These are phyloP conservation scores for Aspergillus transmontanensis DNA, from an alignment of 2,329 filamentous ascomycete species.

Conservation along the genomic window DNA sequence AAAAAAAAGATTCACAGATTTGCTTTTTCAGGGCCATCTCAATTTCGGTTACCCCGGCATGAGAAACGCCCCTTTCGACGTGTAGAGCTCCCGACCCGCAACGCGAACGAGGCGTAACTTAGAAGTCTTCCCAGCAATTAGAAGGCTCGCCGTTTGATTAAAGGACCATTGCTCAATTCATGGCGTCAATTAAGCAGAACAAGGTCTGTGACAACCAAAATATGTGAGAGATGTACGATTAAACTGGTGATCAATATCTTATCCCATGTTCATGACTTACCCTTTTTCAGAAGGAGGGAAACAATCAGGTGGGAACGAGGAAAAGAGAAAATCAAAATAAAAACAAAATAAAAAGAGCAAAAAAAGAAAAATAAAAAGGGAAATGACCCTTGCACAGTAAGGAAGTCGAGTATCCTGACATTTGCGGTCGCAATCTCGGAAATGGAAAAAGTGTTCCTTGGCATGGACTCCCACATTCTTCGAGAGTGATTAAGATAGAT, in stretches of 20 bases:
- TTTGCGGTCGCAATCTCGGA: neutral
- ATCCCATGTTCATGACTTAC: neutral
- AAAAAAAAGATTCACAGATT: neutral
- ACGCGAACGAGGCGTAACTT: constrained; percentile 13
- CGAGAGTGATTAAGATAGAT: neutral
- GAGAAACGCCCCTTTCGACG: constrained; percentile 11
- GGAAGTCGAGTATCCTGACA: neutral
- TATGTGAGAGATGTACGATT: constrained; percentile 7
- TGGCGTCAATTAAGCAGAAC: constrained; percentile 4
- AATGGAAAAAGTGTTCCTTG: neutral
- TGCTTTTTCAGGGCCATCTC: constrained; percentile 6
- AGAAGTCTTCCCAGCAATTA: constrained; percentile 6
- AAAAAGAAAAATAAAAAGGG: neutral
- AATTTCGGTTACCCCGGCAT: constrained; percentile 1
- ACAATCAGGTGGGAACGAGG: neutral
- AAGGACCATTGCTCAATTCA: constrained; percentile 6
- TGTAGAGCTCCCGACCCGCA: constrained; percentile 3
- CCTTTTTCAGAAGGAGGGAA: neutral
- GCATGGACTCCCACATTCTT: neutral
- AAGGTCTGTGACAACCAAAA: constrained; percentile 5
- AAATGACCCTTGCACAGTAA: neutral
- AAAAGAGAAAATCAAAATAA: neutral
- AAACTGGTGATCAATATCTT: constrained; percentile 1
- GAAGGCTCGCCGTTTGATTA: constrained; percentile 12
- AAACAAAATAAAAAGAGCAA: neutral